Conservation (phyloP, 495 filamentous ascomycete species). For the Haplographium delicatum region DNA sequence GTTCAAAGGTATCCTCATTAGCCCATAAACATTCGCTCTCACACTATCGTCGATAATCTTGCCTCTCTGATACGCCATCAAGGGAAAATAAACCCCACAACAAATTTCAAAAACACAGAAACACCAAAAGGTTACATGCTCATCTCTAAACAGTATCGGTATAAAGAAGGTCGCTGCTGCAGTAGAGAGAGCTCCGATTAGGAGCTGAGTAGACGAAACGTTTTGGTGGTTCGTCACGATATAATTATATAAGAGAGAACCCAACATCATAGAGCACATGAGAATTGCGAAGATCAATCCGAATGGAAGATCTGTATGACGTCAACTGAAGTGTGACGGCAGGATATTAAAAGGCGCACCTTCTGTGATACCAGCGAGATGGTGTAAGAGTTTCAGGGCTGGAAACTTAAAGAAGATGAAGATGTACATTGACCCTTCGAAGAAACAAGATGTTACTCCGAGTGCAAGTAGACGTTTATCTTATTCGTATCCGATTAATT, state of each 20-base stretch:
- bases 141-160: conserved; percentile 30
- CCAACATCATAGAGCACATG: conserved; percentile 51
- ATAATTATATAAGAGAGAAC: conserved; percentile 37
- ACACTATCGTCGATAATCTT: conserved; percentile 43
- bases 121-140: conserved; percentile 44
- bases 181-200: conserved; percentile 31
- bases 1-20: conserved; percentile 49
- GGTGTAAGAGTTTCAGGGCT: conserved; percentile 36
- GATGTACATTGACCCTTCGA: conserved; percentile 56
- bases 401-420: conserved; percentile 56
- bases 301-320: conserved; percentile 39
- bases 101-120: conserved; percentile 50
- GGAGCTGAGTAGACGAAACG: conserved; percentile 21
- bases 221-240: conserved; percentile 22
- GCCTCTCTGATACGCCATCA: conserved; percentile 44
- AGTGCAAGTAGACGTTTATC: conserved; percentile 40
- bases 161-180: conserved; percentile 37
- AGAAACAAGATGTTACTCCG: conserved; percentile 43
- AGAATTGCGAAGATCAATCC: conserved; percentile 53
- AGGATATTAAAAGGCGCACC: conserved; percentile 13
- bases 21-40: conserved; percentile 46
- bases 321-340: not conserved
- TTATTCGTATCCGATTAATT: conserved; percentile 1
- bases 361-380: conserved; percentile 13
- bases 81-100: conserved; percentile 50